phyloP scores from a whole-genome alignment of 176 grass and related monocot genomes.

The Triticum turgidum region DNA sequence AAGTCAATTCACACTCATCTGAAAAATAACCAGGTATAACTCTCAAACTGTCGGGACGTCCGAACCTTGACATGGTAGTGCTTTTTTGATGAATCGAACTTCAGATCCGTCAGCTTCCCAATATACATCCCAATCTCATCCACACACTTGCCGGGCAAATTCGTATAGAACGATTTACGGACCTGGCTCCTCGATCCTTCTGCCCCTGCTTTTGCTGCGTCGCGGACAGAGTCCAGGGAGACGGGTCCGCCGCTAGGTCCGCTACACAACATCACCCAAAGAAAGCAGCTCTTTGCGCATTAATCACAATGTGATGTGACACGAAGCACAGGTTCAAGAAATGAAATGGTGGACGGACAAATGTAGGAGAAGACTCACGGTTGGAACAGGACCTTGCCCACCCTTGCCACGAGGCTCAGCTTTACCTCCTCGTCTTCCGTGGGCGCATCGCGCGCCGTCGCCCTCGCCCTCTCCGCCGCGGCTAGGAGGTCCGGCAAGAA shows the following conservation, averaged over 20 bases:
- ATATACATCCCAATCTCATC: conserved; percentile 21
- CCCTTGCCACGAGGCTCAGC: conserved; percentile 29
- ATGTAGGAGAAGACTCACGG: conserved; percentile 21
- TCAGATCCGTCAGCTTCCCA: conserved; percentile 14
- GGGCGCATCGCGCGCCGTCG: background rate
- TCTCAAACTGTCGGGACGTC: background rate
- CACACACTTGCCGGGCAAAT: conserved; percentile 23
- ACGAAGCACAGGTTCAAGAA: background rate
- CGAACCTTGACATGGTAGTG: conserved; percentile 46
- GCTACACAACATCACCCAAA: conserved; percentile 19
- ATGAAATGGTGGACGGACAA: background rate
- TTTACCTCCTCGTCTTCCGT: conserved; percentile 15
- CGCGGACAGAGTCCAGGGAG: conserved; percentile 19
- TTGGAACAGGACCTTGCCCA: conserved; percentile 41
- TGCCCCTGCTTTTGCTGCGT: background rate
- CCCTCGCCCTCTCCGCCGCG: conserved; percentile 25
- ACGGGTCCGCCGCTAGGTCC: background rate
- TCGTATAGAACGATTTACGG: conserved; percentile 37
- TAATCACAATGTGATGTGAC: background rate
- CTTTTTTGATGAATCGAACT: conserved; percentile 39
- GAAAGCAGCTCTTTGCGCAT: background rate
- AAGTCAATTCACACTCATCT: background rate
- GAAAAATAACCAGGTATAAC: background rate
- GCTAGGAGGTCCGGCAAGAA: conserved; percentile 34
- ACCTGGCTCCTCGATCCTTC: conserved; percentile 28